Base-by-base conservation (phyloP, 2,329 filamentous ascomycete species). In the Arthrobotrys entomopaga region DNA sequence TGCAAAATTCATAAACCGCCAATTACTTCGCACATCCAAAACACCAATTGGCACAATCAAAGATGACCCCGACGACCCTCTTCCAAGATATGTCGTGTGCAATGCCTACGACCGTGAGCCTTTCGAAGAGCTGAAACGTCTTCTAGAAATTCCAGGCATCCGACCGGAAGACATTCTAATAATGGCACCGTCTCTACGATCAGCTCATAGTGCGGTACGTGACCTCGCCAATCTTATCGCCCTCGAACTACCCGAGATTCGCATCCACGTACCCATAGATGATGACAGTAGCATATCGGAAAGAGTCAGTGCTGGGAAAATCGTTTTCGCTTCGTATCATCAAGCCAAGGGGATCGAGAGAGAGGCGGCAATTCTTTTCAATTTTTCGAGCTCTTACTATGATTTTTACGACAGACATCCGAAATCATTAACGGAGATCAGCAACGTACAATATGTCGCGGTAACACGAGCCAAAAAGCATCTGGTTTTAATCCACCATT, bases 321-420 rank as follows among this genome's bases (percentile, higher is more conserved):
- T 77, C 13, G 16, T 66, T 3, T 46, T 76, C 57, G 69, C 59
- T 15, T 76, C 71, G 11, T 77, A 71, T 34, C 76, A 77, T 34
- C 75, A 77, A 60, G 61, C 67, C n/a, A 77, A 77, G n/a, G 76
- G 76, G 13, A 76, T 77, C 4, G 76, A 77, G 53, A 71, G 76
- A 50, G 65, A 76, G 38, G 76, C 71, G 1, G 76, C 59, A 3
- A 58, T 77, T 11, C 26, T 77, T 11, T 75, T 74, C 52, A 59
- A 65, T 15, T 77, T 77, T 20, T 76, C 76, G 8, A 60, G 60
- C 50, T 73, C 61, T 10, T 77, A 76, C 24, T 57, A 76, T 29
- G 56, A 59, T 24, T 75, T 60, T 53, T 76, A 74, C 48, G 57
- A 76, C 53, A 57, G 49, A 40, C 40, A 60, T 42, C 72, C 72